Percentiles rank a stretch among this genome's conserved stretches.
Conservation (phyloP, 129 eudicot species). For the Escallonia rubra region DNA sequence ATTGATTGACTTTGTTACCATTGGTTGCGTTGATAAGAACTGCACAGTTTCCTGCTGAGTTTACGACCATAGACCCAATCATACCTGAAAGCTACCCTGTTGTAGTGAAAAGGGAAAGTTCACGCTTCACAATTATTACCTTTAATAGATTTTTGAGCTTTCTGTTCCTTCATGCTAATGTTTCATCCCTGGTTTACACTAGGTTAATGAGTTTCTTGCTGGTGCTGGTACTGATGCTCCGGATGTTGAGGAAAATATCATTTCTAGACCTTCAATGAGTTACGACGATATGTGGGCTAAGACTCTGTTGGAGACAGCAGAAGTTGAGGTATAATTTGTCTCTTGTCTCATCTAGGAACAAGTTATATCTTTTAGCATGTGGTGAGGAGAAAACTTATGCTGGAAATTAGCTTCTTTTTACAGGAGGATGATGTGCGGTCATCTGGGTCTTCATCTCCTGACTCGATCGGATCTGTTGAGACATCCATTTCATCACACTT, state of each 20-base stretch:
- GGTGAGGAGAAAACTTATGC: neutral
- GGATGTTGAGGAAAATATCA: constrained; percentile 86
- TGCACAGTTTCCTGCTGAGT: neutral
- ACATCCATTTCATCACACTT: constrained; percentile 97
- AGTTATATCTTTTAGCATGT: neutral
- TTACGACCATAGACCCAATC: constrained; percentile 1
- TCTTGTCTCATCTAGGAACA: neutral
- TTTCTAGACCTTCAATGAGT: constrained; percentile 78
- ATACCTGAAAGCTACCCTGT: neutral
- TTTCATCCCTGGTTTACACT: constrained; percentile 7
- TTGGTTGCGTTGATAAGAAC: constrained; percentile 34
- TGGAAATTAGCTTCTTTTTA: constrained; percentile 17
- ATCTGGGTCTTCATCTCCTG: constrained; percentile 90
- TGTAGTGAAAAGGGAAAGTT: no score
- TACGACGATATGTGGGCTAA: constrained; percentile 99
- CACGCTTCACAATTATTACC: no score
- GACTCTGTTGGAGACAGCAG: constrained; percentile 85
- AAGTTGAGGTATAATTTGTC: constrained; percentile 47
- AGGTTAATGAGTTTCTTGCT: constrained; percentile 96
- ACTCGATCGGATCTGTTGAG: constrained; percentile 89
- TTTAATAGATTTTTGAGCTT: neutral
- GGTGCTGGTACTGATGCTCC: constrained; percentile 99
- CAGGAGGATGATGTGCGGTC: constrained; percentile 78
- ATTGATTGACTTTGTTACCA: no score
- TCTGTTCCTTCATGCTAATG: neutral